Conservation (phyloP, 2,329 filamentous ascomycete genomes). For the Metarhizium sp. region DNA sequence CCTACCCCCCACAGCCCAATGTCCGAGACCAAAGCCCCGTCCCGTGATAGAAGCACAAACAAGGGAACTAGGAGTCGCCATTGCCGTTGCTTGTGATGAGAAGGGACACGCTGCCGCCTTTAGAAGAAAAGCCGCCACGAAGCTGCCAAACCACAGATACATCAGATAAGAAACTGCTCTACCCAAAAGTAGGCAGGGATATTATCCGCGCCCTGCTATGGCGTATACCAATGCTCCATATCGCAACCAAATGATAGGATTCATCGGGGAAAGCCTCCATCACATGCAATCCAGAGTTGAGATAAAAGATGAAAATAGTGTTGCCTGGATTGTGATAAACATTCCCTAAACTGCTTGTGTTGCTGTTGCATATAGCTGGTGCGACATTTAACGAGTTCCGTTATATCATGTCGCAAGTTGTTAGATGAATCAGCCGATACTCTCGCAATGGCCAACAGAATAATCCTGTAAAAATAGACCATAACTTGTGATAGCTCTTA, state of each 20-base stretch:
- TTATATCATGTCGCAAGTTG: constrained; percentile 3
- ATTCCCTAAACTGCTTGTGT: constrained; percentile 52
- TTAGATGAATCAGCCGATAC: constrained; percentile 2
- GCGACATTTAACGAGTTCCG: constrained; percentile 16
- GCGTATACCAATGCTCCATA: constrained; percentile 9
- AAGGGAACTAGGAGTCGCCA: background rate
- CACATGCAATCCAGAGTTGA: constrained; percentile 10
- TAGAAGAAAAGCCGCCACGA: background rate
- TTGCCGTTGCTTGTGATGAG: background rate
- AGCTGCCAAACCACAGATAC: background rate
- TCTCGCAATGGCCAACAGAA: background rate
- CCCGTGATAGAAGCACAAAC: background rate
- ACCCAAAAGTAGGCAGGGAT: constrained; percentile 4
- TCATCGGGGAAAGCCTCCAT: background rate
- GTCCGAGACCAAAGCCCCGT: background rate
- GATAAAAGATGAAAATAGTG: constrained; percentile 14
- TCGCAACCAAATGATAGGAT: constrained; percentile 8
- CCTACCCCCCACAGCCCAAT: background rate
- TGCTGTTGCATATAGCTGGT: constrained; percentile 45
- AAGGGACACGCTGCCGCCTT: background rate
- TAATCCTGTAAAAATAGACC: constrained; percentile 1
- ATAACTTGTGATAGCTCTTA: constrained; percentile 1
- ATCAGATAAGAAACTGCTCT: background rate
- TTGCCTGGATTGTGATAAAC: constrained; percentile 35
- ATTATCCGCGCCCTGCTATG: constrained; percentile 3